These are phyloP conservation scores for Penicillium sp. DNA, from an alignment of 2,329 filamentous ascomycete genomes.

Conservation along the genomic window DNA sequence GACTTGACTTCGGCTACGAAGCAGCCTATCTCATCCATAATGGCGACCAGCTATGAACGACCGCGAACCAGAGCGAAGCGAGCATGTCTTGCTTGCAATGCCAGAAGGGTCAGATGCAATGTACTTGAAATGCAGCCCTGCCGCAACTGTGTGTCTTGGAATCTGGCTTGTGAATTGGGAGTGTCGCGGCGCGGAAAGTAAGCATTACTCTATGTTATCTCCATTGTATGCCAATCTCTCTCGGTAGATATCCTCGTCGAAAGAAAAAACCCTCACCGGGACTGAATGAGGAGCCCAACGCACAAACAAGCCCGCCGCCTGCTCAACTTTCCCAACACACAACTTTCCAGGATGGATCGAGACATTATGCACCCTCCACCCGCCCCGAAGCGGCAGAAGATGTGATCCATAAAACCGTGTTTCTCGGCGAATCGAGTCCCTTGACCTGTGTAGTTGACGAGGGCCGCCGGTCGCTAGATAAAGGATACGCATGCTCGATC, in stretches of 20 bases:
- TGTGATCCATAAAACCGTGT: conserved; percentile 32
- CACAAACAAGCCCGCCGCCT: background rate
- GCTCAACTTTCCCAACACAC: background rate
- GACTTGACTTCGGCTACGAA: conserved; percentile 2
- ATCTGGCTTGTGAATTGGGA: conserved; percentile 40
- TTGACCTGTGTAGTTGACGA: conserved; percentile 48
- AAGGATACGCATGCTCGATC: conserved; percentile 28
- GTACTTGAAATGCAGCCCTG: conserved; percentile 45
- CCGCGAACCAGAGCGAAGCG: conserved; percentile 37
- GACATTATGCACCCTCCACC: conserved; percentile 8
- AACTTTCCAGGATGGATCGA: background rate
- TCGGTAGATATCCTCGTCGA: conserved; percentile 18
- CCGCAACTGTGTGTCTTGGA: conserved; percentile 38
- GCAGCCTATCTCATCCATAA: conserved; percentile 14
- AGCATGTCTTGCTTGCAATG: conserved; percentile 45
- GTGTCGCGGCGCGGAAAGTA: conserved; percentile 44
- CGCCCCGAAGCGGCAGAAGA: conserved; percentile 4
- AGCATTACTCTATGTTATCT: conserved; percentile 10
- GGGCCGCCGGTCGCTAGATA: conserved; percentile 24
- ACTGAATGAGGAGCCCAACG: background rate
- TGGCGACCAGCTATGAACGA: conserved; percentile 12
- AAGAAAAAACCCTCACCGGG: conserved; percentile 14
- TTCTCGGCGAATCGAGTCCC: conserved; percentile 47
- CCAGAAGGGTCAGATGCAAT: too few relatives aligned
- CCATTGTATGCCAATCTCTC: background rate